phyloP scores from a whole-genome alignment of 768 basidiomycete species.

The Hemileccinum impolitum region DNA sequence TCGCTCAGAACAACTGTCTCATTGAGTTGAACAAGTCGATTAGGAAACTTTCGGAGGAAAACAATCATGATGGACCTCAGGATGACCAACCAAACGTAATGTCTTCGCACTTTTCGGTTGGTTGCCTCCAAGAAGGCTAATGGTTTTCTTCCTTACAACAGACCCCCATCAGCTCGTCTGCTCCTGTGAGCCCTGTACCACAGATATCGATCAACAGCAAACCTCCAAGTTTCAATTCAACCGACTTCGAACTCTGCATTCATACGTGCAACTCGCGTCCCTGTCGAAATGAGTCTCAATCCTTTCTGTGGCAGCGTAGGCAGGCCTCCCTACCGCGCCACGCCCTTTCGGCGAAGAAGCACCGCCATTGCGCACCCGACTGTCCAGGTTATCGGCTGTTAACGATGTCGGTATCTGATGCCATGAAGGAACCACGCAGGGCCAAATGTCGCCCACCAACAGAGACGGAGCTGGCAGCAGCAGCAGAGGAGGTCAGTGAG shows the following conservation, averaged over 20 bases:
- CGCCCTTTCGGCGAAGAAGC: slow-evolving; percentile 23
- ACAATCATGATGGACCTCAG: background rate
- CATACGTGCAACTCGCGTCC: slow-evolving; percentile 22
- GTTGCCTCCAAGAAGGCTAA: background rate
- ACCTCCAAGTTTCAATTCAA: background rate
- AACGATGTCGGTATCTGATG: slow-evolving; percentile 12
- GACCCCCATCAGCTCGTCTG: background rate
- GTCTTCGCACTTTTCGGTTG: background rate
- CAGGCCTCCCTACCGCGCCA: slow-evolving; percentile 23
- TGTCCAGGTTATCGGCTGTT: slow-evolving; percentile 26
- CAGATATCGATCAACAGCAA: slow-evolving; percentile 1
- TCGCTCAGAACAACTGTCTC: background rate
- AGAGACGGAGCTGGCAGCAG: slow-evolving; percentile 19
- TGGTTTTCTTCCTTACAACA: background rate
- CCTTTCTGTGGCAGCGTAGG: slow-evolving; percentile 24
- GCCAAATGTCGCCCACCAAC: slow-evolving; percentile 21
- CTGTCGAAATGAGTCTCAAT: slow-evolving; percentile 26
- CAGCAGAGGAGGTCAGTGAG: slow-evolving; percentile 11
- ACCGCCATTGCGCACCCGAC: slow-evolving; percentile 11
- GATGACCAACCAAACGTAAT: slow-evolving; percentile 11
- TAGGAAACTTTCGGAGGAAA: slow-evolving; percentile 8
- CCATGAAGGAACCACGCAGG: slow-evolving; percentile 20
- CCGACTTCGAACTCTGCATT: slow-evolving; percentile 25
- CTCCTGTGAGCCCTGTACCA: slow-evolving; percentile 2
- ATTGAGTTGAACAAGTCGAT: slow-evolving; percentile 6